Base-by-base conservation (phyloP, 345 rosid species). In the Moricandia moricandioides region DNA sequence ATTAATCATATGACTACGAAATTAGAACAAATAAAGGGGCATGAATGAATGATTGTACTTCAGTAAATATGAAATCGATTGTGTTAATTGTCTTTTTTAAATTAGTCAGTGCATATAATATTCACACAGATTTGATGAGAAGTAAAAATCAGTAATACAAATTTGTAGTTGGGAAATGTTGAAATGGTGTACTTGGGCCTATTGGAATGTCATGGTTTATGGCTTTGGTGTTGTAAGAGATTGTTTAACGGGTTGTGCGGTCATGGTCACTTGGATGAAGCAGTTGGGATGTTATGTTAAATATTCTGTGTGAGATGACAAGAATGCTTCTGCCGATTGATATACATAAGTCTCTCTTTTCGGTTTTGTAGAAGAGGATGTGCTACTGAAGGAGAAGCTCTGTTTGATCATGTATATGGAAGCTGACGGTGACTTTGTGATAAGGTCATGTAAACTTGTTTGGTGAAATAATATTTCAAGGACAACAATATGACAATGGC, bases 401-500 rank as follows among this genome's bases (percentile, higher is more conserved):
- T 88, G 37, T 82, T 80, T 60, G 72, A 79, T 70, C 86, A 88
- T 72, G 86, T 87, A 21, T n/a, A n/a, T n/a, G 66, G 94, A 87
- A 79, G 71, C 79, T 10, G 82, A 57, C 1, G 88, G 89, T 34
- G 83, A 84, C 73, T 85, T 71, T 81, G 82, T 85, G 87, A 88
- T 65, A 83, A 66, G 75, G 71, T 66, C 21, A 88, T 87, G 92
- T 83, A 86, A 71, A 86, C 88, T 72, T 82, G 79, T 17, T 62
- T 88, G 59, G 85, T 91, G 45, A 83, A 81, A 61, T 79, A 72
- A 54, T 89, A 84, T 72, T 68, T 85, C 65, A 91, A 73, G 76
- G 80, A 76, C 45, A 86, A 80, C 75, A 77, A 83, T 72, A 81
- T 88, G 85, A 81, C 84, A 76, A 87, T 86, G 90, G 93, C 88